Evolutionary conservation across 2,329 filamentous ascomycete species (phyloP).

Genomic region (Nemania serpens): DNA sequence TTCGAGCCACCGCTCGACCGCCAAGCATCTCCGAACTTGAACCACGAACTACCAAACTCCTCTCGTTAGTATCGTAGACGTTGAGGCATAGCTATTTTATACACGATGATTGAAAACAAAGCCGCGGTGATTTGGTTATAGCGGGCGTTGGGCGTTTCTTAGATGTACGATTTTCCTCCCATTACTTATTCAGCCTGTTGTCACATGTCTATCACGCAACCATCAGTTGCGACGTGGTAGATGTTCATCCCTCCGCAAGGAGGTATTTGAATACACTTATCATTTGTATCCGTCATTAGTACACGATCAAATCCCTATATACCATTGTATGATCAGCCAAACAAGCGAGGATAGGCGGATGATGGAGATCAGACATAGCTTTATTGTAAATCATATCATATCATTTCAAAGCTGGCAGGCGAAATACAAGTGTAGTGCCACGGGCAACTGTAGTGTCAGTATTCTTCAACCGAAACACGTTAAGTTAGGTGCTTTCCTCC

Average conservation of each 20-base stretch:
- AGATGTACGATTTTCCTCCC: neutral
- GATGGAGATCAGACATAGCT: neutral
- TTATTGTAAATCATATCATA: neutral
- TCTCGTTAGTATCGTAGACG: neutral
- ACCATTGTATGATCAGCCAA: neutral
- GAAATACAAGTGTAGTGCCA: no score
- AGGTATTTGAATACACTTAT: no score
- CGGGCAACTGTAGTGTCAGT: neutral
- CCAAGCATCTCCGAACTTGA: neutral
- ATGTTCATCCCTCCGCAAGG: no score
- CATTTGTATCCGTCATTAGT: no score
- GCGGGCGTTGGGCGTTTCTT: slow-evolving; percentile 22
- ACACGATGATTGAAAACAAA: neutral
- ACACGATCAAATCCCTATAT: no score
- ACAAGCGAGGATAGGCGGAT: neutral
- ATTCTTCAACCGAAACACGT: neutral
- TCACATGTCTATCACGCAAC: neutral
- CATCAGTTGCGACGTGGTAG: no score
- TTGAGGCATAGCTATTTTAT: neutral
- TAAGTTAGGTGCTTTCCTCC: neutral
- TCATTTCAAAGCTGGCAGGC: neutral
- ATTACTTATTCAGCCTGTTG: neutral
- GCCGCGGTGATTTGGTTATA: slow-evolving; percentile 5
- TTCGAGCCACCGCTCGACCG: neutral
- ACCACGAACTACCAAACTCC: slow-evolving; percentile 3